Base-by-base conservation (phyloP, 495 filamentous ascomycete species). In the Neurospora discreta region DNA sequence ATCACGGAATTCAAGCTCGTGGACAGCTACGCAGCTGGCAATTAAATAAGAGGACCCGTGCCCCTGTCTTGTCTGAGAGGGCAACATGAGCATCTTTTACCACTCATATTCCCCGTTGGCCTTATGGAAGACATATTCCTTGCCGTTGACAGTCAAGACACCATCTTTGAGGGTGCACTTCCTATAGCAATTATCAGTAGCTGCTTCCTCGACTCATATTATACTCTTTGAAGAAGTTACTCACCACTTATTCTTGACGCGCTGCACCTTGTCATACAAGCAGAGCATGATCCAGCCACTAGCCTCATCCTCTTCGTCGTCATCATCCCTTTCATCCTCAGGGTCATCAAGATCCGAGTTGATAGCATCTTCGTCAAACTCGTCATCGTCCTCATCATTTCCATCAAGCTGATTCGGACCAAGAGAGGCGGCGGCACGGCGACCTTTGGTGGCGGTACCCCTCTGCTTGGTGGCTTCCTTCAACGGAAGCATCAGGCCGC, bases 161-260 rank as follows among this genome's bases (percentile, higher is more conserved):
- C 95, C 95, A 77, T 99, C 95, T 84, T 98, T 98, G 70, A 99
- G 87, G 6, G 92, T 92, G 83, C 95, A 99, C 90, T 99, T 99
- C 86, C 86, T 88, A 70, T 74, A 69, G 0, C 11, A 1, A 16
- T 18, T 40, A 15, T 73, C 10, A 69, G 69, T 36, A 15, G 1
- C 26, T 26, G 23, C 16, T 36, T 8, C 46, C 20, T 58, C 20
- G 23, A 23, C 16, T 39, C 26, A 68, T 4, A 33, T 69, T 30
- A 58, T 33, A 52, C 11, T 11, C 3, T 41, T 8, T 23, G 11
- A 9, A 18, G 13, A 30, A n/a, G 20, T 39, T 67, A 77, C 85
- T 36, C 78, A 88, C 95, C 95, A 99, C 90, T 98, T 99, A 81
- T 98, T 99, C 90, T 99, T 99, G 72, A 98, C 96, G 69, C 95